Conservation (phyloP, 257 asterid species). For the Scutellaria galericulata region DNA sequence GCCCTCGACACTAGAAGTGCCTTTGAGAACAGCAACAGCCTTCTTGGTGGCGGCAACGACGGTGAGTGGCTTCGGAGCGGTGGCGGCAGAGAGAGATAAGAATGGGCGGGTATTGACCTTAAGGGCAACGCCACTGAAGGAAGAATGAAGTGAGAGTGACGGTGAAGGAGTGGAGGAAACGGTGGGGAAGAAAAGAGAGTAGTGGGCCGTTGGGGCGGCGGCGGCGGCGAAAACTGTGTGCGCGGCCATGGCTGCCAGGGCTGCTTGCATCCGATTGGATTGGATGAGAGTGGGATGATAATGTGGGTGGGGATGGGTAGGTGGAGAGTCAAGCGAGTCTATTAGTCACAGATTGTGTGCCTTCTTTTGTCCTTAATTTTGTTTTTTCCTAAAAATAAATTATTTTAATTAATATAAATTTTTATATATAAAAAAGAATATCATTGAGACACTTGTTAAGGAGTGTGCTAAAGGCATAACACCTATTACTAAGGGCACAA, state of each 20-base stretch:
- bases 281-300: conserved; percentile 34
- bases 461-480: too few species aligned
- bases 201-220: conserved; percentile 43
- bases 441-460: too few species aligned
- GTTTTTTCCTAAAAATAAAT: too few species aligned
- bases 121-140: conserved; percentile 69
- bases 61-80: conserved; percentile 62
- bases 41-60: conserved; percentile 79
- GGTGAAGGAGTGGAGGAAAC: conserved; percentile 40
- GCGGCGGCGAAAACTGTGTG: conserved; percentile 55
- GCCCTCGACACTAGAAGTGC: conserved; percentile 85
- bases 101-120: conserved; percentile 56
- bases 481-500: too few species aligned
- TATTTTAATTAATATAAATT: too few species aligned
- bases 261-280: conserved; percentile 48
- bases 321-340: background rate
- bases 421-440: too few species aligned
- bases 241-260: conserved; percentile 79
- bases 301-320: conserved; percentile 16
- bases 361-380: background rate
- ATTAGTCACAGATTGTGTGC: background rate
- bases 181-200: conserved; percentile 47
- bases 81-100: conserved; percentile 47
- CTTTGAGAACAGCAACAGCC: conserved; percentile 90
- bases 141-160: conserved; percentile 49